Base-by-base conservation (phyloP, 2,329 filamentous ascomycete species). In the Rasamsonia emersonii region DNA sequence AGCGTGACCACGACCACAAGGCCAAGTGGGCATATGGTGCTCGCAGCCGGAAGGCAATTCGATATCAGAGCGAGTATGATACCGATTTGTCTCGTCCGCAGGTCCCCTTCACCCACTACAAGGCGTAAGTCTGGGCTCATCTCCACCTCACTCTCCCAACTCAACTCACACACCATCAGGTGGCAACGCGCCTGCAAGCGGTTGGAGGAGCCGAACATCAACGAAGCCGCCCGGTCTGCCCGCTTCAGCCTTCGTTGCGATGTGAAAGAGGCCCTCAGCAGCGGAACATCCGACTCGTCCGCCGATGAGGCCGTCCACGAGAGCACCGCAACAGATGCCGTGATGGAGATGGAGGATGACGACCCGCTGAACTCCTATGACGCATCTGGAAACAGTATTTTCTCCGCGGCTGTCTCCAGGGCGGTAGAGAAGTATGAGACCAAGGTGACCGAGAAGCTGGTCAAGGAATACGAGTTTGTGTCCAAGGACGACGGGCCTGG, bases 391-490 rank as follows among this genome's bases (percentile, higher is more conserved):
- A 70, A 70, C 53, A 70, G 73, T 47, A 66, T 78, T 48, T 61
- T 78, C 29, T 68, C 69, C 37, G 60, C 61, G 10, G 73, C 74
- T 8, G 59, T 78, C 19, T 65, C 62, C 34, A 68, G 73, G 52
- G 74, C 74, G 2, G 68, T 77, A 24, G 67, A 74, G 59, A 67
- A 65, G 41, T 78, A 68, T 47, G 73, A 78, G 56, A 70, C 67
- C 39, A 68, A 68, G 45, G 68, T 74, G 56, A 77, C 71, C 2
- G 70, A 75, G 54, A 73, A 74, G 56, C 52, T 78, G 28, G 67
- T 75, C 51, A 71, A 68, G 57, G 73, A 77, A 56, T 78, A 77
- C 44, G 73, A 77, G 47, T 64, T 64, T 62, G 44, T 68, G 61
- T 43, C 65, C 16, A 46, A 46, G 11, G 53, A 58, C 32, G 52